Percentiles rank a stretch among this genome's conserved stretches.
phyloP scores from a whole-genome alignment of 2,329 filamentous ascomycete genomes.

The Cucurbitaria berberidis region DNA sequence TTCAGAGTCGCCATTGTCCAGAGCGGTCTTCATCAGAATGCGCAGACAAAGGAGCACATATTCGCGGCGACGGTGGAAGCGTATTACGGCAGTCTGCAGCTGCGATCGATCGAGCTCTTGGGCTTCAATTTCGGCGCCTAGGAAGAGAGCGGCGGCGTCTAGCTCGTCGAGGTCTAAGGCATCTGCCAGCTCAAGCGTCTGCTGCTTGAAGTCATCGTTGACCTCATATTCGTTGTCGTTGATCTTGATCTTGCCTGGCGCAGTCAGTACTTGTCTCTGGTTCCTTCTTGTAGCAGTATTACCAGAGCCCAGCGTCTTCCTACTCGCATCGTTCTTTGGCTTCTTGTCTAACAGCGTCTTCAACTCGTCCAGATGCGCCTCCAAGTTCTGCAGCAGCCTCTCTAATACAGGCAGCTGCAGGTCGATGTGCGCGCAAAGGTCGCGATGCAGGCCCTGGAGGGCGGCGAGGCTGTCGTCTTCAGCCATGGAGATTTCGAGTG shows the following conservation, averaged over 20 bases:
- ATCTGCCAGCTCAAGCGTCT: conserved; percentile 80
- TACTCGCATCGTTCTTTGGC: conserved; percentile 74
- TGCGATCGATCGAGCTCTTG: conserved; percentile 73
- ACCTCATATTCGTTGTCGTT: conserved; percentile 76
- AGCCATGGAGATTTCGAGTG: conserved; percentile 63
- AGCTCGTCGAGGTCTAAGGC: conserved; percentile 90
- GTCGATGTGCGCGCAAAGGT: conserved; percentile 78
- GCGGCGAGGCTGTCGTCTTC: conserved; percentile 74
- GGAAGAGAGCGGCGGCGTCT: conserved; percentile 76
- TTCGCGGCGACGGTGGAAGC: conserved; percentile 85
- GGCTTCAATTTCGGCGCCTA: conserved; percentile 74
- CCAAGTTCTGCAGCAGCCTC: conserved; percentile 69
- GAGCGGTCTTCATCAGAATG: conserved; percentile 73
- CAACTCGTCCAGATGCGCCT: conserved; percentile 70
- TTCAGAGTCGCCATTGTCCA: conserved; percentile 49
- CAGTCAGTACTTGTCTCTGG: conserved; percentile 15
- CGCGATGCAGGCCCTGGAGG: conserved; percentile 84
- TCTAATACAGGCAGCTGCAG: conserved; percentile 73
- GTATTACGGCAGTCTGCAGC: conserved; percentile 79
- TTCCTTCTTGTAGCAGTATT: conserved; percentile 1
- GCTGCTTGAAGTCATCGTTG: conserved; percentile 87
- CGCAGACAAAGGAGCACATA: conserved; percentile 84
- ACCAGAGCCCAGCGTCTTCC: conserved; percentile 63
- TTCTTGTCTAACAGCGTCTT: conserved; percentile 76
- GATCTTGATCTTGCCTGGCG: conserved; percentile 74